phyloP scores from a whole-genome alignment of 306 rosid species.

The Parietaria judaica region DNA sequence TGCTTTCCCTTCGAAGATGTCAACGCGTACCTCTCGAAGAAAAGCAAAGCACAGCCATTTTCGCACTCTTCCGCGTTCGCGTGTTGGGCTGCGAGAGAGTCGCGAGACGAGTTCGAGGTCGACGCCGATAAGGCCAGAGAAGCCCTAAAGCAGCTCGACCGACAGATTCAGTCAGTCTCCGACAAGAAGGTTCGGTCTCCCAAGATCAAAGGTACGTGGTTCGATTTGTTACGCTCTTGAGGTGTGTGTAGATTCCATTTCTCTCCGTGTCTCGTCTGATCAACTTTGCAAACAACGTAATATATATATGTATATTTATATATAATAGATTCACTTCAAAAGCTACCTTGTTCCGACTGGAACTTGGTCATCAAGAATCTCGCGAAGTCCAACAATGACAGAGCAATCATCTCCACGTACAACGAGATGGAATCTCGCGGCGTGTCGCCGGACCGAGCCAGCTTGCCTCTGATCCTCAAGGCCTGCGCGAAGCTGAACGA shows the following conservation, averaged over 20 bases:
- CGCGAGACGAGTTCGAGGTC: slow-evolving; percentile 49
- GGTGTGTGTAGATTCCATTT: no score
- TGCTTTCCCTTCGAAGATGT: not conserved
- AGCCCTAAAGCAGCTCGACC: slow-evolving; percentile 72
- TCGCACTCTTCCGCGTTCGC: slow-evolving; percentile 15
- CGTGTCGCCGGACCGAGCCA: slow-evolving; percentile 19
- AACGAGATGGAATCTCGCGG: slow-evolving; percentile 37
- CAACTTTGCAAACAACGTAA: no score
- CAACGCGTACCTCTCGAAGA: not conserved
- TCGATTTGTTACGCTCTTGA: not conserved
- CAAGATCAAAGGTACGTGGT: slow-evolving; percentile 33
- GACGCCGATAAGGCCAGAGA: slow-evolving; percentile 79
- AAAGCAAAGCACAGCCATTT: not conserved
- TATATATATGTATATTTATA: no score
- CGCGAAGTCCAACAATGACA: slow-evolving; percentile 35
- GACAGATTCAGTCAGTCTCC: slow-evolving; percentile 59
- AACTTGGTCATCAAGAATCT: slow-evolving; percentile 35
- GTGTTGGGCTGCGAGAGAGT: slow-evolving; percentile 46
- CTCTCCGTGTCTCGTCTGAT: no score
- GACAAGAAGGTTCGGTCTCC: slow-evolving; percentile 38
- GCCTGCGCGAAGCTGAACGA: slow-evolving; percentile 33
- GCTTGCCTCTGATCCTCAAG: slow-evolving; percentile 39
- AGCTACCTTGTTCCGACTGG: slow-evolving; percentile 11
- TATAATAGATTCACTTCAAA: no score
- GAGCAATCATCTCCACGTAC: slow-evolving; percentile 33